Conservation (phyloP, 164 flowering plant genomes). For the Echeveria elegans region DNA sequence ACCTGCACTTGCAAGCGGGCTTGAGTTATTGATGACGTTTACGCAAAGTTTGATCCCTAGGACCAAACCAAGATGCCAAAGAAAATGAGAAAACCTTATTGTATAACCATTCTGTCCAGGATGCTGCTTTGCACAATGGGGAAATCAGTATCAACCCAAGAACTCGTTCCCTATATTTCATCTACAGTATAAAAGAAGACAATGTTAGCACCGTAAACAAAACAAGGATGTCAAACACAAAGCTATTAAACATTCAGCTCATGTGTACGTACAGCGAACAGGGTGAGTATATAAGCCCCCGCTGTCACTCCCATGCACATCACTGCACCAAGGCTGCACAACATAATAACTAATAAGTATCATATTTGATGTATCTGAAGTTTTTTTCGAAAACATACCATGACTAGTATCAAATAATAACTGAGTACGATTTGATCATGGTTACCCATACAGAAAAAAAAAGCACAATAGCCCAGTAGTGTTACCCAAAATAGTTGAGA, state of each 20-base stretch:
- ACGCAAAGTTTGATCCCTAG: background rate
- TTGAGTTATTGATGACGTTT: background rate
- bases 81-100: constrained; percentile 37
- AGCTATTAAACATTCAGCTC: background rate
- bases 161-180: constrained; percentile 59
- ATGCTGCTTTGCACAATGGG: constrained; percentile 60
- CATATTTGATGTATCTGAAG: constrained; percentile 8
- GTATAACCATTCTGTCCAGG: constrained; percentile 72
- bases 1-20: constrained; percentile 27
- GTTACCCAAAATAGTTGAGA: constrained; percentile 75
- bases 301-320: constrained; percentile 73
- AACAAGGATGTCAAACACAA: background rate
- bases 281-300: constrained; percentile 61
- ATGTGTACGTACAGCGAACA: constrained; percentile 39
- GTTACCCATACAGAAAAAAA: background rate
- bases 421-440: background rate
- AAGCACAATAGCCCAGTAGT: background rate
- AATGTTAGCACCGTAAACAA: background rate
- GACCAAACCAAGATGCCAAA: background rate
- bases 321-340: constrained; percentile 46
- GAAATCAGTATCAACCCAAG: constrained; percentile 64
- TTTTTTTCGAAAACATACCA: background rate
- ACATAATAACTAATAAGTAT: constrained; percentile 11
- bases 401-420: background rate
- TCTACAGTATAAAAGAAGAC: constrained; percentile 25